Base-by-base conservation (phyloP, 345 rosid genomes). In the Populus alba region DNA sequence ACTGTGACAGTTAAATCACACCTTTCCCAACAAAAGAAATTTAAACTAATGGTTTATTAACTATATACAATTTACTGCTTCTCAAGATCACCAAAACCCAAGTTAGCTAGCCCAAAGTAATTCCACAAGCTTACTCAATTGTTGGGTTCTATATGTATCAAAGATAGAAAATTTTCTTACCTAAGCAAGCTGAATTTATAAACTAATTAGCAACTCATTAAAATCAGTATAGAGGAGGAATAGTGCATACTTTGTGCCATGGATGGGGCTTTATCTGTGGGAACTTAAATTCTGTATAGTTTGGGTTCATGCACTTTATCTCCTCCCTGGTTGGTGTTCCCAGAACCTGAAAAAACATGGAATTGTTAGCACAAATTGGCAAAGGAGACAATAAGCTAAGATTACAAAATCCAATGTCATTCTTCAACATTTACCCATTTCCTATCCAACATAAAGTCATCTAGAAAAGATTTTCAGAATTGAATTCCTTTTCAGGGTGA, bases 301-400 rank as follows among this genome's bases (percentile, higher is more conserved):
- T 93, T 39, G 98, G 97, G 81, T 95, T 95, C 99, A 95, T 95
- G 90, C 99, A 95, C 85, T 95, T 95, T 79, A 95, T 95, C 87
- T 95, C 98, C 82, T 95, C 99, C 75, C 97, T 84, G 61, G 99
- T 95, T 73, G 99, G 99, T 57, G 98, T 95, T 71, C 99, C 99
- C 83, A 95, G 82, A 78, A 93, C 96, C 98, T 94, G 71, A 45
- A 72, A 73, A 67, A 45, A 59, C 12, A 33, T 16, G 31, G 33
- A 49, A 31, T 6, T 20, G 3, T 68, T 43, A 74, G 23, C 23
- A 47, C 1, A 18, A 75, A 57, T 16, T 78, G 41, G 41, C 31
- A 51, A 37, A 25, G 15, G 18, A 4, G 72, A 66, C 29, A 29
- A 75, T 38, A 13, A 25, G 25, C 39, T 67, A 25, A 17, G 33